Conservation (phyloP, 2,329 filamentous ascomycete genomes). For the Claviceps pazoutovae region DNA sequence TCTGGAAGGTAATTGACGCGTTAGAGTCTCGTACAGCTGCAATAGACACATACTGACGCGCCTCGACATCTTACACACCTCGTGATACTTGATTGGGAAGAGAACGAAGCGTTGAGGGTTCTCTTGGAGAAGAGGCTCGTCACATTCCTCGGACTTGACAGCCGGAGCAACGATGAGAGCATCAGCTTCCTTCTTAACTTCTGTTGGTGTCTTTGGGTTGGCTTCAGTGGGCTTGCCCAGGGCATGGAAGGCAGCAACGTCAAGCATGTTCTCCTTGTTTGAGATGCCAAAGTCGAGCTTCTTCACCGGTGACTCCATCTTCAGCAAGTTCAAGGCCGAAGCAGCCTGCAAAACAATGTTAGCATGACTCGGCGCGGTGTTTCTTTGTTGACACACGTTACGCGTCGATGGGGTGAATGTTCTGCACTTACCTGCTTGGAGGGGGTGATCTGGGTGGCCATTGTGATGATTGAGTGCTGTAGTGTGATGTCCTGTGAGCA, state of each 20-base stretch:
- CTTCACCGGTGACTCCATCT: conserved; percentile 87
- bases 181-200: conserved; percentile 20
- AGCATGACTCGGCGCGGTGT: conserved; percentile 11
- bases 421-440: conserved; percentile 40
- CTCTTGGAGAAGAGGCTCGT: conserved; percentile 87
- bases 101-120: conserved; percentile 94
- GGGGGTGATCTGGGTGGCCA: conserved; percentile 59
- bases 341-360: conserved; percentile 50
- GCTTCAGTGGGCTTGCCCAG: conserved; percentile 43
- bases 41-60: conserved; percentile 50
- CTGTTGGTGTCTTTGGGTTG: conserved; percentile 43
- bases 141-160: conserved; percentile 55
- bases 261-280: conserved; percentile 70
- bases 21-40: neutral
- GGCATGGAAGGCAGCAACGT: conserved; percentile 34
- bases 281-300: conserved; percentile 64
- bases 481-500: conserved; percentile 6
- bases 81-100: conserved; percentile 98
- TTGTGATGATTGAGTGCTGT: conserved; percentile 27
- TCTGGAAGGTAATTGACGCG: conserved; percentile 37
- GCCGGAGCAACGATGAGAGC: conserved; percentile 30
- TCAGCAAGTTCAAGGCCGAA: conserved; percentile 72
- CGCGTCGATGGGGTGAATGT: neutral
- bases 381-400: neutral
- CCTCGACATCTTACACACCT: conserved; percentile 58